A percentile compares a stretch with the other conserved stretches of the same genome.
phyloP scores from a whole-genome alignment of 2,329 filamentous ascomycete species.

The Alternaria alternata region DNA sequence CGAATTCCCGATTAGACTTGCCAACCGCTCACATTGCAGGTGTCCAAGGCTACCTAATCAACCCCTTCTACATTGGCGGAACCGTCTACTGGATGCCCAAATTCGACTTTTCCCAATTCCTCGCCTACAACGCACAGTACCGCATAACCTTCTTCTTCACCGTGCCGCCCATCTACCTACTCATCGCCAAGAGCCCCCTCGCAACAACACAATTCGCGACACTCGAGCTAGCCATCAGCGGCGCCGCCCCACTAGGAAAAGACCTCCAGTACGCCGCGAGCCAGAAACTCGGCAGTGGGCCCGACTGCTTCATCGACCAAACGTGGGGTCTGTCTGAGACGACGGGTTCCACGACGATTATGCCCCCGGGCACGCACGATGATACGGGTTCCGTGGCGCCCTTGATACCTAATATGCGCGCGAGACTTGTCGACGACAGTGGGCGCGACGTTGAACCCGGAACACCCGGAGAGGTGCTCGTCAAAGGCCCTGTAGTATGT shows the following conservation, averaged over 20 bases:
- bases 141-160: slow-evolving; percentile 64
- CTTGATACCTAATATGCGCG: slow-evolving; percentile 52
- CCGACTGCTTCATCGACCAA: slow-evolving; percentile 56
- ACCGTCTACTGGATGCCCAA: slow-evolving; percentile 68
- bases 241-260: slow-evolving; percentile 65
- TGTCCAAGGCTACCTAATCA: slow-evolving; percentile 57
- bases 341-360: slow-evolving; percentile 57
- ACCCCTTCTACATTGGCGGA: slow-evolving; percentile 53
- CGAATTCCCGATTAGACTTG: slow-evolving; percentile 36
- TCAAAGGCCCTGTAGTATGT: slow-evolving; percentile 49
- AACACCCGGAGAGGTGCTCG: slow-evolving; percentile 42
- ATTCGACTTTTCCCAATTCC: slow-evolving; percentile 66
- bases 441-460: slow-evolving; percentile 44
- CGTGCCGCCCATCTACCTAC: slow-evolving; percentile 68
- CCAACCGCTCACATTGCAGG: slow-evolving; percentile 60
- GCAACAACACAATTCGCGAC: slow-evolving; percentile 65
- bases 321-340: slow-evolving; percentile 69
- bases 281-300: slow-evolving; percentile 54
- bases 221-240: slow-evolving; percentile 59
- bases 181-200: slow-evolving; percentile 64
- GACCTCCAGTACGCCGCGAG: slow-evolving; percentile 63
- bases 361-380: slow-evolving; percentile 53
- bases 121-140: slow-evolving; percentile 61
- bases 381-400: slow-evolving; percentile 59
- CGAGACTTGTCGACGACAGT: slow-evolving; percentile 47